Base-by-base conservation (phyloP, 345 rosid species). In the Carallia brachiata region DNA sequence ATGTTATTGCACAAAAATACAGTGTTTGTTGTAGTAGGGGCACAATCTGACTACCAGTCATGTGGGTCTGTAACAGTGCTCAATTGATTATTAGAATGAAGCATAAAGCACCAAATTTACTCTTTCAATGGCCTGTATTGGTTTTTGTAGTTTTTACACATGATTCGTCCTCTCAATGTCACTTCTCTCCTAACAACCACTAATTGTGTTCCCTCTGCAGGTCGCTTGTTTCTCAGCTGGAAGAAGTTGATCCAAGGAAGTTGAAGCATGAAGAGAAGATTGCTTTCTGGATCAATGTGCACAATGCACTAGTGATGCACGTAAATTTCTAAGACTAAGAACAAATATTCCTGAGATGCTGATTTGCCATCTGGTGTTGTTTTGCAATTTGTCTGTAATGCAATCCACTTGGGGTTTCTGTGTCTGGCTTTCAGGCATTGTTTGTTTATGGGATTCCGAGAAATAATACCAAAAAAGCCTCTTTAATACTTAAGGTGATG, bases 201-300 rank as follows among this genome's bases (percentile, higher is more conserved):
- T 54, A 4, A 7, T 19, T 2, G 19, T n/a, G 15, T 18, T 39
- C 74, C 53, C 28, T 36, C 78, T 73, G 56, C 79, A 92, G 97
- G 85, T 89, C 92, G 13, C 92, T 95, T 57, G 86, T 95, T n/a
- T 67, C 83, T 65, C 87, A 71, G 68, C 78, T 95, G 81, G 89
- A 83, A 82, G 82, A 69, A 68, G 87, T 84, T 61, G 80, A 95
- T 74, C 92, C 85, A 13, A 81, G 78, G 63, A 83, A 79, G 76
- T 71, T 92, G 89, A 85, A 82, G 66, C 88, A 87, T 39, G 91
- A 86, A 55, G 91, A 90, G 70, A 92, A 92, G 87, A 79, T 92
- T 50, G 97, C 96, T 61, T 95, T 95, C 82, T 95, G 99, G 99
- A 90, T 95, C 66, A 95, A 95, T 77, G 89, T 95, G 68, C 93